Conservation (phyloP, 2,329 filamentous ascomycete species). For the Akanthomyces uredinophilus region DNA sequence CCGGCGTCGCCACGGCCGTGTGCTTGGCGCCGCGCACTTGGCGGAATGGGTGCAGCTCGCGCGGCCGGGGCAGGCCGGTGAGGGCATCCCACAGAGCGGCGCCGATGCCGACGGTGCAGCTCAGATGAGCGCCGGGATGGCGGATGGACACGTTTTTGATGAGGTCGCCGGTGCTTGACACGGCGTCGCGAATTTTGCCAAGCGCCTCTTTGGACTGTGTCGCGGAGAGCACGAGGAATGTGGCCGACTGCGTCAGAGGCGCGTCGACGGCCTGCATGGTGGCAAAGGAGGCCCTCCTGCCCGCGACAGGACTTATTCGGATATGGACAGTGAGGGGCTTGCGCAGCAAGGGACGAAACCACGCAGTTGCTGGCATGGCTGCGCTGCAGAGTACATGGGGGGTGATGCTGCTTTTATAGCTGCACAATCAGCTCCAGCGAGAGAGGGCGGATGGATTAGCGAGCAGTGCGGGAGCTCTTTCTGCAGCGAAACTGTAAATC, state of each 20-base stretch:
- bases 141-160: constrained; percentile 50
- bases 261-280: constrained; percentile 39
- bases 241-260: constrained; percentile 47
- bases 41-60: constrained; percentile 47
- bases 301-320: neutral
- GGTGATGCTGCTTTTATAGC: neutral
- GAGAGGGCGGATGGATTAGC: neutral
- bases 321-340: neutral
- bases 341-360: neutral
- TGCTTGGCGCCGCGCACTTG: constrained; percentile 43
- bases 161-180: constrained; percentile 40
- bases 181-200: constrained; percentile 36
- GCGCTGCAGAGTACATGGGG: neutral
- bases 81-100: constrained; percentile 46
- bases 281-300: neutral
- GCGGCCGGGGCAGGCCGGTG: constrained; percentile 38
- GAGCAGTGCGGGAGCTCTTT: neutral
- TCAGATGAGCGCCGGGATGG: constrained; percentile 40
- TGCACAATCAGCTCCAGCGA: neutral
- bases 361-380: neutral
- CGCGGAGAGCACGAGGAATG: constrained; percentile 47
- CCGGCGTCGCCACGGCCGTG: constrained; percentile 49
- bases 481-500: neutral
- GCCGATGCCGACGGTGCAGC: constrained; percentile 52
- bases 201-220: constrained; percentile 30